These are phyloP conservation scores for Poa annua DNA, from an alignment of 176 grass and related monocot species.

Conservation along the genomic window DNA sequence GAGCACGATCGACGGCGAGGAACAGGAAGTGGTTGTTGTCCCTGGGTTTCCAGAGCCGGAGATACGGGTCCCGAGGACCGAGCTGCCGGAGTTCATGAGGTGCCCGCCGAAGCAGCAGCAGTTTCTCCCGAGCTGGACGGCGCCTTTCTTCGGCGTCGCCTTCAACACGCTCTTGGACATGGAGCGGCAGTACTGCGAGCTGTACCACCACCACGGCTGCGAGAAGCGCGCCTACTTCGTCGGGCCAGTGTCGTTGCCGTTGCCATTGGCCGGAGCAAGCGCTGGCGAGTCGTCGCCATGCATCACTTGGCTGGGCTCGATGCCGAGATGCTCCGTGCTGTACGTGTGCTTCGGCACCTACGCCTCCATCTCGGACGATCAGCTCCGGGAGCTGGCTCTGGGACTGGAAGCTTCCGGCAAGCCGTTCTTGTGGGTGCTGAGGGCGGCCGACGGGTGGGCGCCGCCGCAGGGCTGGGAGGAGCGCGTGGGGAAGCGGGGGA, in stretches of 20 bases:
- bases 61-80: too few species aligned
- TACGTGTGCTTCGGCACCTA: slow-evolving; percentile 41
- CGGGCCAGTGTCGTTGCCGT: neutral
- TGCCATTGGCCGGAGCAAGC: too few species aligned
- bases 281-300: neutral
- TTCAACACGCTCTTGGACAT: slow-evolving; percentile 21
- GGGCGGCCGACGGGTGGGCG: neutral
- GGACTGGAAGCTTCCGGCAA: slow-evolving; percentile 4
- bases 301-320: slow-evolving; percentile 39
- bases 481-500: neutral
- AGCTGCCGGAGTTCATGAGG: too few species aligned
- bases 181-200: slow-evolving; percentile 9
- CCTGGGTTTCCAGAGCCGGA: too few species aligned
- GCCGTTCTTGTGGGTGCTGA: slow-evolving; percentile 39
- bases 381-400: slow-evolving; percentile 31
- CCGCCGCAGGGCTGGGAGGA: slow-evolving; percentile 25
- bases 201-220: neutral
- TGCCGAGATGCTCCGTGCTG: slow-evolving; percentile 23
- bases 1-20: too few species aligned
- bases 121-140: too few species aligned
- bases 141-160: neutral
- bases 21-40: too few species aligned
- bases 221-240: neutral
- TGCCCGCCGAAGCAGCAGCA: too few species aligned
- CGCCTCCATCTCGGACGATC: slow-evolving; percentile 8